Evolutionary conservation across 2,329 filamentous ascomycete species (phyloP), one percentile per base, ranked within the genome.

Genomic region (Annulohypoxylon truncatum): DNA sequence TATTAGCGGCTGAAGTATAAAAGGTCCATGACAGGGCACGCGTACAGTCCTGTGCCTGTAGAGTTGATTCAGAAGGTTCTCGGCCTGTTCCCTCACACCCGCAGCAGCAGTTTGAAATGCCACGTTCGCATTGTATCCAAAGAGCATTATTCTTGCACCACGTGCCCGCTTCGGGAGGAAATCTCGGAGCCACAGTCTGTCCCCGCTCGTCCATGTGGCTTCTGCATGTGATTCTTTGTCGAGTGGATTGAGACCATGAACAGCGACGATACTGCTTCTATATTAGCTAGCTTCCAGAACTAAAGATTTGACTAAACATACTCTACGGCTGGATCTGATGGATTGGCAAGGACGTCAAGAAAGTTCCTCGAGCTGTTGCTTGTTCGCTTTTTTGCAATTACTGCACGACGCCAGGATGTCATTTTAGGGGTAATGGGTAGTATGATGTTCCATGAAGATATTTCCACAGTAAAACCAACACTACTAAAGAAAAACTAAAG

Each of bases 71-170:
- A 68, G 20, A 3, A 68, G 66, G 26, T 68, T 68, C 35, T 63
- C 58, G 3, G 66, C 66, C 5, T 68, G 62, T 29, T 68, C 66
- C 18, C 54, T 44, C 12, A 68, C 15, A 1, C 58, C 58, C 10
- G 58, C 44, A 29, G 58, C 12, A 31, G 66, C 46, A 10, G 62
- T 60, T 48, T 35, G 53, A 10, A 68, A 60, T 35, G 61, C 66
- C 12, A 66, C 57, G 31, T 66, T 68, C 4, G 66, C 33, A 40
- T 68, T 68, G 15, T 68, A 68, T 12, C 58, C 57, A 15, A 68
- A 68, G 31, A 68, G 50, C 4, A 68, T 7, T 42, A 68, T 33
- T n/a, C 66, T 58, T 26, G 57, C 62, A 10, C 42, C n/a, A 7
- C 58, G 58, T 2, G 44, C 28, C 13, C 15, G 20, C 3, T 46